Percentiles rank a stretch among this genome's conserved stretches.
Evolutionary conservation across 1,284 basidiomycete species (phyloP).

Genomic region (Fistulina hepatica): DNA sequence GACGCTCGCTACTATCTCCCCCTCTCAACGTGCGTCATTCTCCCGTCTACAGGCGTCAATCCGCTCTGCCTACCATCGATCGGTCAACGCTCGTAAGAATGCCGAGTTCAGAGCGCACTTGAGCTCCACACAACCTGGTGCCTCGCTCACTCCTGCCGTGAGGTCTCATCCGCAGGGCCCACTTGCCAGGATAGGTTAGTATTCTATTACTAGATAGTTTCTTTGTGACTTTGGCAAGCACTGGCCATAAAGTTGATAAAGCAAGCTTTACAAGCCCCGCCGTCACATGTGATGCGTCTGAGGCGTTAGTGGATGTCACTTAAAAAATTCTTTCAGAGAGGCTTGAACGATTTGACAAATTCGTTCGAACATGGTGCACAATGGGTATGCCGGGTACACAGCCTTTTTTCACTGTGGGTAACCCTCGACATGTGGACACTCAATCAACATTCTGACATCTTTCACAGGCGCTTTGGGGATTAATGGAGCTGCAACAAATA

Average conservation of each 20-base stretch:
- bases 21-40: constrained; percentile 66
- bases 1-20: constrained; percentile 60
- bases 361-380: constrained; percentile 66
- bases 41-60: constrained; percentile 67
- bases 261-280: not conserved
- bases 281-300: constrained; percentile 2
- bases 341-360: constrained; percentile 56
- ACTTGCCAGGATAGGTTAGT: constrained; percentile 47
- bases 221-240: constrained; percentile 3
- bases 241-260: no score
- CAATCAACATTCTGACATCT: constrained; percentile 2
- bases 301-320: constrained; percentile 2
- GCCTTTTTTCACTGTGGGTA: constrained; percentile 57
- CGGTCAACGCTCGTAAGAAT: constrained; percentile 52
- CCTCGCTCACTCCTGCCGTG: constrained; percentile 57
- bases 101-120: constrained; percentile 72
- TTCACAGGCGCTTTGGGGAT: constrained; percentile 45
- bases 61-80: constrained; percentile 64
- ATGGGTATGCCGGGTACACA: constrained; percentile 71
- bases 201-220: constrained; percentile 1
- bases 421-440: not conserved
- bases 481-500: constrained; percentile 62
- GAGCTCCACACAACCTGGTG: constrained; percentile 59
- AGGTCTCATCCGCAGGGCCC: constrained; percentile 48
- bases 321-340: constrained; percentile 35